Conservation (phyloP, 2,329 filamentous ascomycete species). For the Cercospora sojina region DNA sequence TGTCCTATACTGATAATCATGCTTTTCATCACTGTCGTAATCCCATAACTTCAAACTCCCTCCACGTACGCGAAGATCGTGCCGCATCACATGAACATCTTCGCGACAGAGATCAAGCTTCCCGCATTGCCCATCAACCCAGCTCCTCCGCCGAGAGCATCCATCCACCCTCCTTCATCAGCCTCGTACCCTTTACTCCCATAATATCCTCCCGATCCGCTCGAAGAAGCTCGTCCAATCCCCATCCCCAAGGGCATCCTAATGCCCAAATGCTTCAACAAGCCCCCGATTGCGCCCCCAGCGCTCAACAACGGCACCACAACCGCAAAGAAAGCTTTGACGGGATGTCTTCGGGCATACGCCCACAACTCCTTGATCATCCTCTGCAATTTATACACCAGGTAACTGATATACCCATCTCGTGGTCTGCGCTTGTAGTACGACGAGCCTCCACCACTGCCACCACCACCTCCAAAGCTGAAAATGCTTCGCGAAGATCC, state of each 20-base stretch:
- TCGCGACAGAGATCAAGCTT: slow-evolving; percentile 51
- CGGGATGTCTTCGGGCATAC: slow-evolving; percentile 78
- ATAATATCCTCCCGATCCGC: slow-evolving; percentile 43
- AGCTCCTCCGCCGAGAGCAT: slow-evolving; percentile 26
- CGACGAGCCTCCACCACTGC: slow-evolving; percentile 55
- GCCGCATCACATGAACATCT: slow-evolving; percentile 51
- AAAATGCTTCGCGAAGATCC: slow-evolving; percentile 33
- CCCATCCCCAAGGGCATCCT: slow-evolving; percentile 62
- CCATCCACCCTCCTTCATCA: slow-evolving; percentile 31
- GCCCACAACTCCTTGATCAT: slow-evolving; percentile 76
- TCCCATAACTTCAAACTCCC: not conserved
- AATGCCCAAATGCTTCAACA: slow-evolving; percentile 77
- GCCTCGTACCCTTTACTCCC: slow-evolving; percentile 47
- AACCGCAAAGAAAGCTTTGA: slow-evolving; percentile 85
- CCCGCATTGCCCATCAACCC: slow-evolving; percentile 49
- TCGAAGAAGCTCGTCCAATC: slow-evolving; percentile 33
- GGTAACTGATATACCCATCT: slow-evolving; percentile 70
- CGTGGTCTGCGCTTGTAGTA: slow-evolving; percentile 79
- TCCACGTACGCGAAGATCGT: not conserved
- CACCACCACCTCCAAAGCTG: slow-evolving; percentile 35
- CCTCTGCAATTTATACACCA: slow-evolving; percentile 72
- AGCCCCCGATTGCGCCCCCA: slow-evolving; percentile 74
- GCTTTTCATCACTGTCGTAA: slow-evolving; percentile 8
- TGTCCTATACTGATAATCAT: slow-evolving; percentile 8
- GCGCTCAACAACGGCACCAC: slow-evolving; percentile 79